These are phyloP conservation scores for Fusarium clavum DNA, from an alignment of 2,329 filamentous ascomycete genomes.

Conservation along the genomic window DNA sequence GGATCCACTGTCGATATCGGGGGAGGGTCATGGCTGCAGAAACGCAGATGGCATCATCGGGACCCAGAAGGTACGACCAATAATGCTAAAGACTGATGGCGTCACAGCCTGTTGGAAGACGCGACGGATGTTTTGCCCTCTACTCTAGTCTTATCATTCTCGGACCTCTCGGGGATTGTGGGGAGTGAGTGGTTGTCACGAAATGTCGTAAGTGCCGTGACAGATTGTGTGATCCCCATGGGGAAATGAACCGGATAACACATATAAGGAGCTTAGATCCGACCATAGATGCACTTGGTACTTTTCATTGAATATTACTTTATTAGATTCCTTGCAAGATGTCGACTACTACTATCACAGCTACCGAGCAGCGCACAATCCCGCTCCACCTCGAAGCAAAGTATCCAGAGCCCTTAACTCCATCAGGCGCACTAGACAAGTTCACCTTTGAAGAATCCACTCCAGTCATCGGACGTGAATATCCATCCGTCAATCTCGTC, in stretches of 20 bases:
- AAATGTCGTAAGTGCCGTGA: conserved; percentile 8
- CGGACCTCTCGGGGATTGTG: neutral
- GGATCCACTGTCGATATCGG: neutral
- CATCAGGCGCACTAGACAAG: conserved; percentile 20
- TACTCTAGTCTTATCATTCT: neutral
- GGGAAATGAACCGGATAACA: rapidly evolving
- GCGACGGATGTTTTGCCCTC: neutral
- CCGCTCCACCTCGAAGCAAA: conserved; percentile 8
- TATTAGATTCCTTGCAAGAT: neutral
- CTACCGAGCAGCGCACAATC: conserved; percentile 10
- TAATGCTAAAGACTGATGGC: neutral
- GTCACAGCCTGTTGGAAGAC: neutral
- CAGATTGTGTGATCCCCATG: conserved; percentile 10
- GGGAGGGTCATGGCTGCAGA: neutral
- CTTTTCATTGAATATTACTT: neutral
- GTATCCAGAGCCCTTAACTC: conserved; percentile 4
- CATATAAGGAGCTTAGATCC: neutral
- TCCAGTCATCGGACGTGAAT: conserved; percentile 67
- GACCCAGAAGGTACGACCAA: neutral
- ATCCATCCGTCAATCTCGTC: conserved; percentile 60
- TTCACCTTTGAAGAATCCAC: conserved; percentile 50
- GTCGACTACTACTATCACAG: conserved; percentile 10
- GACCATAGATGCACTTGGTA: neutral
- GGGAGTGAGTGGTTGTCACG: neutral
- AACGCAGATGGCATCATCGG: neutral